phyloP scores from a whole-genome alignment of 208 protist species.

The Trypanosomatidae sp. region DNA sequence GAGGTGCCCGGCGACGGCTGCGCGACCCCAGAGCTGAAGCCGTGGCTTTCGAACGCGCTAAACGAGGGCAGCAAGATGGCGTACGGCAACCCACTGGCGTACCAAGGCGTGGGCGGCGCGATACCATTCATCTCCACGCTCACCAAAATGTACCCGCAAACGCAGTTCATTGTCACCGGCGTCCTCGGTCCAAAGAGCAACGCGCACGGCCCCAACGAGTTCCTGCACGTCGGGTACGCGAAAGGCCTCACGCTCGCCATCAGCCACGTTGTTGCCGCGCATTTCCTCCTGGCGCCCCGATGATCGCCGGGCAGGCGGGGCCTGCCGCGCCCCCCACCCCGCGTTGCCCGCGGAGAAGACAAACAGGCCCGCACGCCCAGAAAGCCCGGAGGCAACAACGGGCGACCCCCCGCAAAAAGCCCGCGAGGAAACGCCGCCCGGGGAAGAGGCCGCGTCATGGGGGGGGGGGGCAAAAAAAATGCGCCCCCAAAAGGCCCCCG shows the following conservation, averaged over 20 bases:
- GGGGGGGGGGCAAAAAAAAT: not conserved
- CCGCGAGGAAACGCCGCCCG: too few species aligned
- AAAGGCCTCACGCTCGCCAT: slow-evolving; percentile 91
- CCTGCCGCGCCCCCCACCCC: too few species aligned
- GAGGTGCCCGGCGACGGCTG: slow-evolving; percentile 79
- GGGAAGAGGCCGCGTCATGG: too few species aligned
- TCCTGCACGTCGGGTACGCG: slow-evolving; percentile 87
- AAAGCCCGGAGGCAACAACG: too few species aligned
- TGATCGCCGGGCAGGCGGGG: not conserved
- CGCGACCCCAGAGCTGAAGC: slow-evolving; percentile 70
- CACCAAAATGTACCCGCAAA: slow-evolving; percentile 80
- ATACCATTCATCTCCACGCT: slow-evolving; percentile 97
- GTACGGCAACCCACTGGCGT: slow-evolving; percentile 78
- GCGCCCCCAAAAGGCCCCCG: too few species aligned
- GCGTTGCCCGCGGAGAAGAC: too few species aligned
- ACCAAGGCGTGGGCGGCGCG: slow-evolving; percentile 85
- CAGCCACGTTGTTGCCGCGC: slow-evolving; percentile 74
- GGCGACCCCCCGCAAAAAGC: too few species aligned
- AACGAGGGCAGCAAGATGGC: slow-evolving; percentile 76
- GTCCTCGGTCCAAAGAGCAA: slow-evolving; percentile 92
- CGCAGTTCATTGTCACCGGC: slow-evolving; percentile 95
- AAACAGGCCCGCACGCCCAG: too few species aligned
- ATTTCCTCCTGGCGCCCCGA: slow-evolving; percentile 65
- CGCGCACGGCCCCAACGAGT: slow-evolving; percentile 96
- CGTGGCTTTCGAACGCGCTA: slow-evolving; percentile 83